Evolutionary conservation across 805 yeast genomes (phyloP).

Genomic region (Ogataea pilisensis): DNA sequence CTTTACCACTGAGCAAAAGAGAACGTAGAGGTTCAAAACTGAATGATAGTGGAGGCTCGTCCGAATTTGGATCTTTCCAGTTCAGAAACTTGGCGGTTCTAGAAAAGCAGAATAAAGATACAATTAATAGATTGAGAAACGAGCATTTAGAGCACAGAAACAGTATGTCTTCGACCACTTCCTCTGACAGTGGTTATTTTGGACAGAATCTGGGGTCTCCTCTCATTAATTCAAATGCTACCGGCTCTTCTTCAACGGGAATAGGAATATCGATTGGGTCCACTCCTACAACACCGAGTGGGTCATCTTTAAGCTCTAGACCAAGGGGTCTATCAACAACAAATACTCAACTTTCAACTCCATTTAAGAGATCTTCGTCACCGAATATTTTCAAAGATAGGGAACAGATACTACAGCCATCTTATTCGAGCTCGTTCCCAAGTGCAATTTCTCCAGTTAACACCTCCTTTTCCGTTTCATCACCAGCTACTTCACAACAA

Average conservation of each 20-base stretch:
- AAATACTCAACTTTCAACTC: slow-evolving; percentile 17
- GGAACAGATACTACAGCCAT: slow-evolving; percentile 1
- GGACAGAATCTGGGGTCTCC: slow-evolving; percentile 4
- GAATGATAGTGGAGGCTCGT: slow-evolving; percentile 52
- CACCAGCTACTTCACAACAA: slow-evolving; percentile 1
- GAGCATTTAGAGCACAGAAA: slow-evolving; percentile 66
- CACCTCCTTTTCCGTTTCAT: neutral
- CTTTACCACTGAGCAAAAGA: slow-evolving; percentile 41
- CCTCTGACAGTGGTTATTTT: slow-evolving; percentile 38
- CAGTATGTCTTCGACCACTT: slow-evolving; percentile 39
- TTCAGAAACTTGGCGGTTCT: slow-evolving; percentile 85
- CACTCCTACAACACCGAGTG: slow-evolving; percentile 24
- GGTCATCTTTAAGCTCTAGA: slow-evolving; percentile 7
- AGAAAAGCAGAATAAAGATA: slow-evolving; percentile 92
- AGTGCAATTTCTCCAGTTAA: neutral
- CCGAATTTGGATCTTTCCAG: slow-evolving; percentile 89
- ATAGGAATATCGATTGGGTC: slow-evolving; percentile 15
- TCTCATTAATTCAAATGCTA: slow-evolving; percentile 1
- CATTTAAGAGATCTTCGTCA: slow-evolving; percentile 29
- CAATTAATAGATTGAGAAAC: slow-evolving; percentile 76
- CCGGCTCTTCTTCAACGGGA: slow-evolving; percentile 13
- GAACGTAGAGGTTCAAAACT: slow-evolving; percentile 73
- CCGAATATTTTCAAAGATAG: slow-evolving; percentile 25
- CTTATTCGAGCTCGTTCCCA: neutral
- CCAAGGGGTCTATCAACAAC: slow-evolving; percentile 19